Evolutionary conservation across 495 filamentous ascomycete genomes (phyloP), one percentile per base, ranked within the genome.

Genomic region (Hypoxylon cercidicola): DNA sequence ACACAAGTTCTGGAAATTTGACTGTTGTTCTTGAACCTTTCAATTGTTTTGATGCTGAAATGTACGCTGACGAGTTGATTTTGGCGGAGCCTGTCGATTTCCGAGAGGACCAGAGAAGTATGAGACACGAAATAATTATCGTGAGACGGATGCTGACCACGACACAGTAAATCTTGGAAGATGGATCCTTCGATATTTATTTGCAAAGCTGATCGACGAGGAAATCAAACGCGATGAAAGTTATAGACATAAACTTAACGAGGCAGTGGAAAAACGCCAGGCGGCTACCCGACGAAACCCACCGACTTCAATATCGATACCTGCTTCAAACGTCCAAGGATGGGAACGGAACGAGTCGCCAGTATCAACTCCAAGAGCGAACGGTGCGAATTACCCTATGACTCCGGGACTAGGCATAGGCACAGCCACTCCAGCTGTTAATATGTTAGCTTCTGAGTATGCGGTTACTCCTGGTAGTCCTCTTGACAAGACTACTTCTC

Each of bases 31-130:
- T 99, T 16, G 95, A 98, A 67, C 91, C 93, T 43, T 96, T 95
- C 68, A 93, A 95, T 62, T 98, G 95, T 73, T 99, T 99, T 69
- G 96, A 98, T 75, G 96, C 93, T 35, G 95, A 99, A 73, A 90
- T 96, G 78, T 99, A 99, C 73, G 93, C 93, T 0, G 95, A 98
- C 72, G 92, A 97, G 71, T 77, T 92, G 9, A 77, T 86, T 13
- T 54, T 94, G 46, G 82, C 89, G 16, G 90, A 96, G 62, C 79
- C 84, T 12, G 78, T 89, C 18, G 89, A 93, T 13, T 96, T 96
- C 69, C 83, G 89, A 44, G 93, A 97, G 62, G 95, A 99, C 69
- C 96, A 99, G 79, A 87, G 95, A 79, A 94, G 93, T 96, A 87
- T 73, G 89, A 73, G 3, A 6, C 10, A 50, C 15, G 9, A 21